A percentile compares a stretch with the other conserved stretches of the same genome.
phyloP scores from a whole-genome alignment of 139 green algal species.

The Chlorella sp. region DNA sequence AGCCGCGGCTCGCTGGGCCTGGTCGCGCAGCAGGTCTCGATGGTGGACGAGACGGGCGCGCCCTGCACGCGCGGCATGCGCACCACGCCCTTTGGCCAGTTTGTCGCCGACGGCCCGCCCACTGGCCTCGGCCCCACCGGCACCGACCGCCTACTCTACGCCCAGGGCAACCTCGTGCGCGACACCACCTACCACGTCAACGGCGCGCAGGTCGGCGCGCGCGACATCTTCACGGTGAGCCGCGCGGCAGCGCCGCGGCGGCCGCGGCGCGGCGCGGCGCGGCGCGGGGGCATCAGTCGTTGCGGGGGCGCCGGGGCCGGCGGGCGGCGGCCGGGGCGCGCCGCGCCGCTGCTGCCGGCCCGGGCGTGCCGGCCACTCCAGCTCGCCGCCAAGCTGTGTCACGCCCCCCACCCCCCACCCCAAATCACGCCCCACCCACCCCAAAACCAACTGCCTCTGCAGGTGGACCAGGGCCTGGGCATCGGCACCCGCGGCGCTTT shows the following conservation, averaged over 20 bases:
- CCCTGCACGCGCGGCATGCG: slow-evolving; percentile 40
- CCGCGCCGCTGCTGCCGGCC: too few relatives aligned
- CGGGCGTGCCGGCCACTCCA: too few relatives aligned
- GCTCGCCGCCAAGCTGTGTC: too few relatives aligned
- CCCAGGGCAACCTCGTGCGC: slow-evolving; percentile 69
- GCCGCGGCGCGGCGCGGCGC: too few relatives aligned
- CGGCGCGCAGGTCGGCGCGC: slow-evolving; percentile 64
- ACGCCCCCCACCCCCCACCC: too few relatives aligned
- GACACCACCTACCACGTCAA: slow-evolving; percentile 85
- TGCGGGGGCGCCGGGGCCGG: too few relatives aligned
- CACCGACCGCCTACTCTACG: slow-evolving; percentile 66
- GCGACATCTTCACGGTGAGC: slow-evolving; percentile 70
- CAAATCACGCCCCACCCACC: not conserved
- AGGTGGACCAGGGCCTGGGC: slow-evolving; percentile 85
- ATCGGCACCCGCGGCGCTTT: slow-evolving; percentile 63
- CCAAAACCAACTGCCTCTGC: slow-evolving; percentile 15
- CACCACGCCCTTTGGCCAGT: slow-evolving; percentile 30
- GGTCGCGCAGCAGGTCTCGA: slow-evolving; percentile 78
- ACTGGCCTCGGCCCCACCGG: slow-evolving; percentile 83
- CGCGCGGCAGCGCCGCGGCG: too few relatives aligned
- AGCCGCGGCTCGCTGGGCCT: slow-evolving; percentile 59
- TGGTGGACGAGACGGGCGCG: slow-evolving; percentile 61
- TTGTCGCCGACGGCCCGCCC: slow-evolving; percentile 77
- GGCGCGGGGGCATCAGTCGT: too few relatives aligned
- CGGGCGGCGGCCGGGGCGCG: too few relatives aligned